Base-by-base conservation (phyloP, 805 yeast genomes). In the Candida namnaoensis region DNA sequence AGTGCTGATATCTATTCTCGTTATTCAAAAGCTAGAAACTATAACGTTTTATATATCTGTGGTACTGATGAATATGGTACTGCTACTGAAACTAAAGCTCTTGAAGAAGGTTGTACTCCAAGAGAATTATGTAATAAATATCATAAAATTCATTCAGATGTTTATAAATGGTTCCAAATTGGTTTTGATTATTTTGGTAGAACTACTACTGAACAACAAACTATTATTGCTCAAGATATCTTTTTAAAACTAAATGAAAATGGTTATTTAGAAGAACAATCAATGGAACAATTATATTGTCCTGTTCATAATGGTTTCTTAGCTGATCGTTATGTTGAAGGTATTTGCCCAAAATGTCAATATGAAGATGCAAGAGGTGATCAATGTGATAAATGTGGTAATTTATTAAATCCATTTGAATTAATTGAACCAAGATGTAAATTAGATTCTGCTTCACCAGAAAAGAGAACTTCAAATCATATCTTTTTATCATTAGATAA, bases 61-160 rank as follows among this genome's bases (percentile, higher is more conserved):
- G 99, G 99, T 67, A 93, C 99, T 34, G 99, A 93, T 61, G 99
- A 93, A 67, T 93, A 93, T 61, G 99, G 99, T 61, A 93, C 99
- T 44, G 99, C 99, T 38, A 93, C 99, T 13, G 99, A 93, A 65
- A 93, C 99, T 27, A 93, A 91, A 66, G 99, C 99, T 10, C 67
- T 93, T 39, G 98, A 91, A 61, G 99, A 93, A 58, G 80, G 83
- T 35, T 83, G 86, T 45, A 75, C 95, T 4, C 99, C 99, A 39
- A 70, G 77, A 53, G 82, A 88, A 60, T 71, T 93, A 53, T 93
- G 98, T 72, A 88, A 83, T 63, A 93, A 91, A 63, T 93, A 87
- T 64, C 83, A 88, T 63, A 72, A 74, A 45, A 73, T 93, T 50
- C 99, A 93, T 62, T 74, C 80, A 46, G 86, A 85, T 37, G 93